These are phyloP conservation scores for Halophytophthora polymorphica DNA, from an alignment of 352 stramenopile species.

Conservation along the genomic window DNA sequence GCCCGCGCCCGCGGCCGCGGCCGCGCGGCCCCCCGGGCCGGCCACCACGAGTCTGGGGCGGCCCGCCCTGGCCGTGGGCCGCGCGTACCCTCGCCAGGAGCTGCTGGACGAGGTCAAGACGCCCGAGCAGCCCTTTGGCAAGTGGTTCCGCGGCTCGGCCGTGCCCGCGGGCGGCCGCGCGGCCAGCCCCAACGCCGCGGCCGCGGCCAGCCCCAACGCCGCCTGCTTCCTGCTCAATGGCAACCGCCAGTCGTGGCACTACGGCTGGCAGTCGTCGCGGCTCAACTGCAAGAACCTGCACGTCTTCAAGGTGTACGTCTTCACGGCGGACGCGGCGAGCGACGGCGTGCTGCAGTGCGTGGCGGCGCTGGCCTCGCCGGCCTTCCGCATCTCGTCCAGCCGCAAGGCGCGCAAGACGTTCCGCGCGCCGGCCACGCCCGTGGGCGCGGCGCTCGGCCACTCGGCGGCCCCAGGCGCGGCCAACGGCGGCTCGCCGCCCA, in stretches of 20 bases:
- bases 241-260: conserved; percentile 86
- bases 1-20: conserved; percentile 4
- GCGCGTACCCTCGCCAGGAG: conserved; percentile 55
- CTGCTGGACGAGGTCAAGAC: conserved; percentile 77
- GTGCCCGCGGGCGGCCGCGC: conserved; percentile 22
- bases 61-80: conserved; percentile 29
- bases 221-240: conserved; percentile 76
- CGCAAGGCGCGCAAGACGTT: conserved; percentile 81
- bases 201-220: conserved; percentile 5
- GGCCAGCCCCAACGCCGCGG: no score
- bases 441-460: conserved; percentile 16
- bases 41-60: conserved; percentile 23
- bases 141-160: conserved; percentile 60
- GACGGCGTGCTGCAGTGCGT: conserved; percentile 46
- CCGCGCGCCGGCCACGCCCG: conserved; percentile 38
- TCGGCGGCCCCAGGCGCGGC: conserved; percentile 8
- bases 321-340: conserved; percentile 30
- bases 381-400: conserved; percentile 79
- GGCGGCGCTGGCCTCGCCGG: conserved; percentile 50
- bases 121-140: conserved; percentile 69
- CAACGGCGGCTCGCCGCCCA: background rate
- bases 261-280: conserved; percentile 80
- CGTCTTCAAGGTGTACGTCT: conserved; percentile 77
- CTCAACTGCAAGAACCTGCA: conserved; percentile 86
- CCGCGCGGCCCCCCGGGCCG: conserved; percentile 12